These are phyloP conservation scores for Waltergamsia citrina DNA, from an alignment of 2,329 filamentous ascomycete species.

Conservation along the genomic window DNA sequence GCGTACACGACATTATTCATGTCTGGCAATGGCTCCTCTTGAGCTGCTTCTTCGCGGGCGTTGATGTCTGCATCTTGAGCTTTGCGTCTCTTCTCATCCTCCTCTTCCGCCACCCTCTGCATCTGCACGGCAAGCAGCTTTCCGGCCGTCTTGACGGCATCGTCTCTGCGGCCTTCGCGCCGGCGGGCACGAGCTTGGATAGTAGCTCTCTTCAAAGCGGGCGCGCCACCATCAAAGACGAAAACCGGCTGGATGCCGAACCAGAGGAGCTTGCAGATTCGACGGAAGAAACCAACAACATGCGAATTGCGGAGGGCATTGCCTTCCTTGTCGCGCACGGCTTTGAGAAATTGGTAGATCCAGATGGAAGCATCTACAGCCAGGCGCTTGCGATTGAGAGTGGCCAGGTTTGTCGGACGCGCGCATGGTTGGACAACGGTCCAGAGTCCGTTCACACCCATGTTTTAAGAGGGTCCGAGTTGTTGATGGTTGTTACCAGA, in stretches of 20 bases:
- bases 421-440: constrained; percentile 91
- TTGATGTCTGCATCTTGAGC: constrained; percentile 8
- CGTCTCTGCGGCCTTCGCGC: constrained; percentile 81
- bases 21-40: constrained; percentile 60
- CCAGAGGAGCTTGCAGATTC: constrained; percentile 95
- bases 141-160: constrained; percentile 84
- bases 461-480: no score
- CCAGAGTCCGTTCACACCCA: constrained; percentile 99
- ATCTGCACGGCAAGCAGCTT: constrained; percentile 91
- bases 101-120: constrained; percentile 81
- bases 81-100: constrained; percentile 47
- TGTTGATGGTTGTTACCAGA: no score
- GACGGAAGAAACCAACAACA: constrained; percentile 93
- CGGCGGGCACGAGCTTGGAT: constrained; percentile 69
- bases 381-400: constrained; percentile 89
- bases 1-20: constrained; percentile 71
- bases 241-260: constrained; percentile 95
- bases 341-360: constrained; percentile 99
- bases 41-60: constrained; percentile 30
- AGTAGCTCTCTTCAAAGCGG: constrained; percentile 82
- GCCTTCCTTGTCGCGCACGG: constrained; percentile 95
- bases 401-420: constrained; percentile 90
- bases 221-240: constrained; percentile 94
- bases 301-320: constrained; percentile 95
- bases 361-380: constrained; percentile 98